Base-by-base conservation (phyloP, 805 yeast genomes). In the Candida wancherniae region DNA sequence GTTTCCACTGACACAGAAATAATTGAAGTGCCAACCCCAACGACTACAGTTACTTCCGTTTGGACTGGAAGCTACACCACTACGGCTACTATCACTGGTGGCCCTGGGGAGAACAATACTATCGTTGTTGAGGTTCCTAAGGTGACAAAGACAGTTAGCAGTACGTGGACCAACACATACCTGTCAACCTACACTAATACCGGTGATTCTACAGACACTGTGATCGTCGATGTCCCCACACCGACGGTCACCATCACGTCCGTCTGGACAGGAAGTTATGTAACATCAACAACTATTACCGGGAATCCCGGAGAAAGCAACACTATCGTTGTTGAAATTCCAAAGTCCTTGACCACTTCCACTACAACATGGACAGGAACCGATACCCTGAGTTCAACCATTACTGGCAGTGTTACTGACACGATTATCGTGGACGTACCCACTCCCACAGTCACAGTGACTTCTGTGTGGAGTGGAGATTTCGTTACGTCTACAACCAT, bases 321-420 rank as follows among this genome's bases (percentile, higher is more conserved):
- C 25, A 47, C 50, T 12, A 28, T 39, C 3, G 14, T 37, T 3
- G 40, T 48, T 3, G 40, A 45, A 6, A 40, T 36, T 14, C 51
- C 53, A 8, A 36, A 31, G 28, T 45, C 48, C 0, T 32, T 36
- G 3, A 19, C 19, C 1, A 47, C 50, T 1, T 26, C 20, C 6
- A 45, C 51, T 3, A 27, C 33, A 15, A 37, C 50, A 12, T 42
- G 42, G 34, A 24, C 26, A 9, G 33, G 33, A 7, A 22, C 43
- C 6, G 33, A 44, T 13, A 33, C 39, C 10, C 47, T 53, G 15
- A 23, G 26, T 10, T 37, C 46, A 5, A 28, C 24, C 10, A 17
- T 13, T 9, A 9, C 31, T 5, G 38, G 34, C 13, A 9, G 17
- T 4, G 16, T 12, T 5, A 31, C 28, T 2, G 18, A 21, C 24